Evolutionary conservation across 1,284 basidiomycete genomes (phyloP).

Genomic region (Taiwanofungus camphoratus): DNA sequence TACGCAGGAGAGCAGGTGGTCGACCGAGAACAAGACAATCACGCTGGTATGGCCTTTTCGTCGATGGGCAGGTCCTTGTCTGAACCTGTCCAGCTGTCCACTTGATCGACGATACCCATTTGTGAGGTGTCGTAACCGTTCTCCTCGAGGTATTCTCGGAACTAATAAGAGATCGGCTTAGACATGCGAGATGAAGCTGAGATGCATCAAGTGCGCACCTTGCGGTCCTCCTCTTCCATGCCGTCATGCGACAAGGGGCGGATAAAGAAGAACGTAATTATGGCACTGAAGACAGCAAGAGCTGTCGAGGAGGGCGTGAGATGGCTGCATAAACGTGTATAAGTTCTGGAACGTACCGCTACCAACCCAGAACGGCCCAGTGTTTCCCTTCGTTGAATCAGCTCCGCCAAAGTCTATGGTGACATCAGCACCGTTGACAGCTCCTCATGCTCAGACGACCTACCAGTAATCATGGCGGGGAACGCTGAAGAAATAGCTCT

Average conservation of each 20-base stretch:
- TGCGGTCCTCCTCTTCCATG: conserved; percentile 72
- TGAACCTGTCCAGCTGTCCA: conserved; percentile 4
- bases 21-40: neutral
- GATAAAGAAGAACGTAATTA: conserved; percentile 73
- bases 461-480: conserved; percentile 44
- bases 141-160: conserved; percentile 73
- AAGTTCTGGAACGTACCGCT: conserved; percentile 41
- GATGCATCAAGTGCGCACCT: conserved; percentile 34
- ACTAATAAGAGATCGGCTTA: conserved; percentile 34
- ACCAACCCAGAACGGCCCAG: conserved; percentile 79
- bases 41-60: neutral
- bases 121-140: conserved; percentile 71
- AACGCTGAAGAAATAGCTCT: conserved; percentile 9
- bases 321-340: neutral
- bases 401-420: conserved; percentile 54
- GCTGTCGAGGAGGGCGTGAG: conserved; percentile 25
- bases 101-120: conserved; percentile 47
- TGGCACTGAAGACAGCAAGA: conserved; percentile 75
- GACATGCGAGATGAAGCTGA: neutral
- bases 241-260: conserved; percentile 71
- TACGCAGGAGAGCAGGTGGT: no score
- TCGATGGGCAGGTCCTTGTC: neutral
- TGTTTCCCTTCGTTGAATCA: conserved; percentile 48
- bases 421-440: neutral
- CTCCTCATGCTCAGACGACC: conserved; percentile 26